A percentile compares a stretch with the other conserved stretches of the same genome.
Conservation (phyloP, 148 eudicot genomes). For the Diospyros kaki region DNA sequence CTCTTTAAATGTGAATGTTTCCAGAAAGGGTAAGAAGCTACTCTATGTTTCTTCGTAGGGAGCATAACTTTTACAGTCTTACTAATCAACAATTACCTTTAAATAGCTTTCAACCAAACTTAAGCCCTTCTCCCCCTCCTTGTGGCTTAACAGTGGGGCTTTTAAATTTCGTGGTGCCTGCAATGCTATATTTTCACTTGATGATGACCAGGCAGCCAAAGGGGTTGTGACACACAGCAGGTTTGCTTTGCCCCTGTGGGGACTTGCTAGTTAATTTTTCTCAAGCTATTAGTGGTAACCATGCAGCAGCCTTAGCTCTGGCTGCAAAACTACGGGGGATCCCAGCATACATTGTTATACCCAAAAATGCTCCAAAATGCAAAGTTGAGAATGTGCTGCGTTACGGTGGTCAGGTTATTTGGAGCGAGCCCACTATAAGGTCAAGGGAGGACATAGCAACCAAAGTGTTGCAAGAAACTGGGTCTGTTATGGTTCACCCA, state of each 20-base stretch:
- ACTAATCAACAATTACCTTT: neutral
- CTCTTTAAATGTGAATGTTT: conserved; percentile 93
- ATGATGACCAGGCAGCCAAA: conserved; percentile 63
- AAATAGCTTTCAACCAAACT: neutral
- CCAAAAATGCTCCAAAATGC: conserved; percentile 93
- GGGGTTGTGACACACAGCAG: conserved; percentile 99
- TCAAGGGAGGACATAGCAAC: conserved; percentile 70
- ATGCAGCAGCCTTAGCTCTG: conserved; percentile 91
- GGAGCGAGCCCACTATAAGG: conserved; percentile 77
- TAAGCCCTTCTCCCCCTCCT: neutral
- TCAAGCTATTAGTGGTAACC: conserved; percentile 67
- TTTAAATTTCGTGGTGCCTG: conserved; percentile 96
- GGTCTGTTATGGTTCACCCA: conserved; percentile 86
- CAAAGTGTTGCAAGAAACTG: conserved; percentile 74
- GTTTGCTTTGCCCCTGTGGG: conserved; percentile 27
- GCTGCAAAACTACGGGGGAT: conserved; percentile 89
- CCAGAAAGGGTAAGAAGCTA: conserved; percentile 79
- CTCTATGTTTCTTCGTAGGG: neutral
- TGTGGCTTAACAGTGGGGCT: conserved; percentile 65
- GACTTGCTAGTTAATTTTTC: neutral
- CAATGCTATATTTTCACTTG: conserved; percentile 84
- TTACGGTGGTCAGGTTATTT: conserved; percentile 79
- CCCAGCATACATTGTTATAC: conserved; percentile 84
- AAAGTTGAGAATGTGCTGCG: conserved; percentile 88
- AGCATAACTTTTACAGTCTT: neutral